phyloP scores from a whole-genome alignment of 768 basidiomycete genomes.

The Termitomyces sp. region DNA sequence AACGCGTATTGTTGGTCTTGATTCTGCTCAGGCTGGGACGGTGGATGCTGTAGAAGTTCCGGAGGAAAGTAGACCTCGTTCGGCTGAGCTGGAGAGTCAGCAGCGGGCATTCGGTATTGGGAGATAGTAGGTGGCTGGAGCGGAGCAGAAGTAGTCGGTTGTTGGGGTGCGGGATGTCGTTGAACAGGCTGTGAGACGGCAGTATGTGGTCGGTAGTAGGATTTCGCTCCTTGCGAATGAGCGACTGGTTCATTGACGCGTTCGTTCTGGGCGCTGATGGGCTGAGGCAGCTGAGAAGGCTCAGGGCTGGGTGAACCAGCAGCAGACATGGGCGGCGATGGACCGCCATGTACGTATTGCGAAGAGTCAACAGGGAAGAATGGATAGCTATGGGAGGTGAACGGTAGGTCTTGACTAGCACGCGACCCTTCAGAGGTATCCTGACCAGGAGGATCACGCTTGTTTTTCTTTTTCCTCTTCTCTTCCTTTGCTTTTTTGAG shows the following conservation, averaged over 20 bases:
- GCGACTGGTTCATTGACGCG: neutral
- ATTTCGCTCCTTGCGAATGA: neutral
- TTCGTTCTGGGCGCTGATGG: conserved; percentile 1
- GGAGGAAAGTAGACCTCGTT: conserved; percentile 1
- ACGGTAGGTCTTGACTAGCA: conserved; percentile 1
- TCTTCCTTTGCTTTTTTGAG: conserved; percentile 39
- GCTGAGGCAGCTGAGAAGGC: conserved; percentile 7
- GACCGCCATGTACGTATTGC: conserved; percentile 35
- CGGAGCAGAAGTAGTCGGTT: neutral
- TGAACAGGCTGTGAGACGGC: neutral
- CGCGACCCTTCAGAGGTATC: conserved; percentile 1
- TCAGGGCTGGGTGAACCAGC: conserved; percentile 41
- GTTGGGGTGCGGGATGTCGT: neutral
- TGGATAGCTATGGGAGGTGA: conserved; percentile 15
- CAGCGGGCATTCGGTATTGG: conserved; percentile 1
- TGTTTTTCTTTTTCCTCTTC: conserved; percentile 10
- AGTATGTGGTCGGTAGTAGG: conserved; percentile 7
- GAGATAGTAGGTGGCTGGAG: neutral
- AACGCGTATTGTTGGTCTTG: conserved; percentile 9
- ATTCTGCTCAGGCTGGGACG: neutral
- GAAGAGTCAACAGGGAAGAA: conserved; percentile 20
- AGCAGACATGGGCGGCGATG: conserved; percentile 52
- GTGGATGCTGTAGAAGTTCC: neutral
- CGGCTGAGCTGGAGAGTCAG: neutral
- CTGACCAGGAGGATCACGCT: neutral